Conservation (phyloP, 352 stramenopile species). For the Pythium scleroteichum region DNA sequence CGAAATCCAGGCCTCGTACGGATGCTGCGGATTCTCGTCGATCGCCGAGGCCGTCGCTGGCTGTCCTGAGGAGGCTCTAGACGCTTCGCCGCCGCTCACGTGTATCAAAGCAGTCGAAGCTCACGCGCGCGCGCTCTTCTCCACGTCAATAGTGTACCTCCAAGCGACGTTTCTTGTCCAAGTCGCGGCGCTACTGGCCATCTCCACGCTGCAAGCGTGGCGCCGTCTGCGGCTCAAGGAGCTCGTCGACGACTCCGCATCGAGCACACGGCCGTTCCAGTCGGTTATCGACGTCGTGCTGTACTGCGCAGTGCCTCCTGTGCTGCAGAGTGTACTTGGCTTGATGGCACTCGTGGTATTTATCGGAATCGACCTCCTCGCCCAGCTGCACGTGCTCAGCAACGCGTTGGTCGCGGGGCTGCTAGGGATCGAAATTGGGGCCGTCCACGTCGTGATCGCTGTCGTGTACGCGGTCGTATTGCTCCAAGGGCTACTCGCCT, state of each 20-base stretch:
- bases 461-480: conserved; percentile 9
- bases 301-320: conserved; percentile 8
- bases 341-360: conserved; percentile 6
- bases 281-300: conserved; percentile 19
- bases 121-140: conserved; percentile 27
- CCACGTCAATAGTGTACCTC: conserved; percentile 28
- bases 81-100: conserved; percentile 24
- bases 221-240: conserved; percentile 23
- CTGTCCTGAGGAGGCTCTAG: conserved; percentile 37
- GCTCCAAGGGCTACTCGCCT: neutral
- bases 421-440: conserved; percentile 22
- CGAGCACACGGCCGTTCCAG: neutral
- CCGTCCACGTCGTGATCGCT: neutral
- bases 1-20: conserved; percentile 34
- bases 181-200: conserved; percentile 21
- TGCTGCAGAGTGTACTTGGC: conserved; percentile 12
- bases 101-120: conserved; percentile 27
- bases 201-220: conserved; percentile 29
- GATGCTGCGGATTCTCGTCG: conserved; percentile 38
- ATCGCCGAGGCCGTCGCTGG: conserved; percentile 12
- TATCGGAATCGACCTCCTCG: conserved; percentile 22
- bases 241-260: conserved; percentile 10
- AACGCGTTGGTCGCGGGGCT: conserved; percentile 20
- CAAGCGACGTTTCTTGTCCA: conserved; percentile 29
- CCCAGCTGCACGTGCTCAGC: conserved; percentile 25